Base-by-base conservation (phyloP, 2,329 filamentous ascomycete genomes). In the Fusarium agapanthi region DNA sequence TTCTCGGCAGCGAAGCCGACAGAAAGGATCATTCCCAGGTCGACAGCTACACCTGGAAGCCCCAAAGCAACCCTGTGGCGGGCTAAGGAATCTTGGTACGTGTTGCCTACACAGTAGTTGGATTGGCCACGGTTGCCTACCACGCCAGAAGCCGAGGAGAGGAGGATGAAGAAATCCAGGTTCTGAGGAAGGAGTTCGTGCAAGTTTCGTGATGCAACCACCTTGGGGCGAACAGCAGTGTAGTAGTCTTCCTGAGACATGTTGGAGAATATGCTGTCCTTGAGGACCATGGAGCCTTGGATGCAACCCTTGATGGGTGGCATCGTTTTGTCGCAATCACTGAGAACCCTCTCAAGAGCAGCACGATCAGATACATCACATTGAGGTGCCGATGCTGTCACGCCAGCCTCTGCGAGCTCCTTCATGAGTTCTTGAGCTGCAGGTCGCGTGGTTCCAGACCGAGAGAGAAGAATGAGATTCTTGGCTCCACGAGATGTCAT, bases 91-190 rank as follows among this genome's bases (percentile, higher is more conserved):
- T 69, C 63, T 14, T 61, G 66, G 38, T 57, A 62, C 22, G 66
- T 67, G 73, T 88, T 88, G 35, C 83, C 86, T 0, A 85, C 84
- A 6, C 84, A 81, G 75, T 90, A 90, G 7, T 87, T 86, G 10
- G 86, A 85, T 67, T 89, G 87, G 0, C 85, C 85, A 50, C 81
- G 81, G 76, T 86, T 86, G 2, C 86, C 87, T 20, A 88, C 85
- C 5, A 86, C 81, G n/a, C 86, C 83, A 6, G 86, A 84, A 1
- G 85, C 83, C 7, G 86, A 87, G 0, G 88, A 89, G n/a, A 88
- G 83, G 32, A 85, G 82, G 30, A 87, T 80, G 77, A 89, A 89
- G 79, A 89, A 88, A 76, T 88, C 86, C 3, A 87, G 80, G 34
- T 48, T 22, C 8, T 44, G 30, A 3, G 44, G 45, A 30, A 67